Conservation (phyloP, 148 eudicot genomes). For the Limonium bicolor region DNA sequence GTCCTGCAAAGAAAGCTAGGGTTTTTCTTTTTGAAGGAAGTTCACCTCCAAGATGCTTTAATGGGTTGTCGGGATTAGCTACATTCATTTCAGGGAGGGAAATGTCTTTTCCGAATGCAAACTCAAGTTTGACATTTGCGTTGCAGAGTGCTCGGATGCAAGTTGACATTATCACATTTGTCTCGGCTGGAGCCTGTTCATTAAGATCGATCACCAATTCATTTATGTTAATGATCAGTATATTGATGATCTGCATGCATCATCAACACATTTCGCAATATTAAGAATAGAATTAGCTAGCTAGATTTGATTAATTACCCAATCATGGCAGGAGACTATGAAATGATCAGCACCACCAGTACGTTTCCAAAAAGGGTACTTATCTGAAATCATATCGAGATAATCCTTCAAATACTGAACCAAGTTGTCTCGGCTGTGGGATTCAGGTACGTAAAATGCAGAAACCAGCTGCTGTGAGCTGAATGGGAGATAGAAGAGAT, state of each 20-base stretch:
- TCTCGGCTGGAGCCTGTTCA: slow-evolving; percentile 74
- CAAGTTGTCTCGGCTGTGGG: slow-evolving; percentile 51
- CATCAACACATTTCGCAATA: no score
- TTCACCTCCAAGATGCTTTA: slow-evolving; percentile 60
- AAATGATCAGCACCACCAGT: slow-evolving; percentile 87
- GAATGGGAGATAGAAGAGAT: slow-evolving; percentile 77
- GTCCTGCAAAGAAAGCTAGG: slow-evolving; percentile 75
- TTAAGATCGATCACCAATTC: no score
- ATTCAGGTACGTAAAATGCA: slow-evolving; percentile 38
- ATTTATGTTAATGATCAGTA: no score
- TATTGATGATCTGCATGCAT: no score
- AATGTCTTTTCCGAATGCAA: slow-evolving; percentile 69
- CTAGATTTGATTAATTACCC: slow-evolving; percentile 48
- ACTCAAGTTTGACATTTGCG: slow-evolving; percentile 61
- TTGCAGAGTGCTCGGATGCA: slow-evolving; percentile 89
- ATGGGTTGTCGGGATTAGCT: slow-evolving; percentile 50
- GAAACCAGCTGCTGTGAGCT: slow-evolving; percentile 60
- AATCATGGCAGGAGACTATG: slow-evolving; percentile 87
- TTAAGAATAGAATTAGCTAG: no score
- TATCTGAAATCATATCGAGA: slow-evolving; percentile 45
- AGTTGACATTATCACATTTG: slow-evolving; percentile 63
- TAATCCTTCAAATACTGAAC: slow-evolving; percentile 45
- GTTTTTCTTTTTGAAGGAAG: slow-evolving; percentile 43
- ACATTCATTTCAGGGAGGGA: slow-evolving; percentile 69
- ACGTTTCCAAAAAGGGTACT: slow-evolving; percentile 76